Conservation (phyloP, 345 rosid genomes). For the Hibiscus tridactylites region DNA sequence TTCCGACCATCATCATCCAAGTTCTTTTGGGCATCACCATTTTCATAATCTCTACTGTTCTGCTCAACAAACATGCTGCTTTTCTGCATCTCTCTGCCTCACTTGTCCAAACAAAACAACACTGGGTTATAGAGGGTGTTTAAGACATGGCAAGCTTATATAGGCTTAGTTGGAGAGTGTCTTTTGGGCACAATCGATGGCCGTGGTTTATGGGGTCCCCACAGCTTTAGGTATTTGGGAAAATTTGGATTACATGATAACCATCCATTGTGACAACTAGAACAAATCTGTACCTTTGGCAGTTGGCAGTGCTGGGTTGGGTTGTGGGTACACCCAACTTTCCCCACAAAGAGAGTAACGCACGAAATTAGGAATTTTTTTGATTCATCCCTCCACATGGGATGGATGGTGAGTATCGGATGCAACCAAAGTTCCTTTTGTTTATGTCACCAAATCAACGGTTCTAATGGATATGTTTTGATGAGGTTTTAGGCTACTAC, state of each 20-base stretch:
- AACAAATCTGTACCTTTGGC: not conserved
- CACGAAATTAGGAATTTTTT: not conserved
- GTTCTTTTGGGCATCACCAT: conserved; percentile 28
- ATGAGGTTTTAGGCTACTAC: not conserved
- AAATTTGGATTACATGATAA: not conserved
- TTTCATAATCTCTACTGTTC: conserved; percentile 23
- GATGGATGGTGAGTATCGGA: conserved; percentile 3
- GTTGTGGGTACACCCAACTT: not conserved
- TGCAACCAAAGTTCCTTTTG: not conserved
- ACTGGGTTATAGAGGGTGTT: too few relatives aligned
- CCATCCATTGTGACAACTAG: conserved; percentile 5
- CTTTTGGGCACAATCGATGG: conserved; percentile 3
- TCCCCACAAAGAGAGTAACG: not conserved
- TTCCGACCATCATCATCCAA: conserved; percentile 66
- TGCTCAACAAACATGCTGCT: conserved; percentile 34
- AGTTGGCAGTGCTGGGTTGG: not conserved
- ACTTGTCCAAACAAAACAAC: not conserved
- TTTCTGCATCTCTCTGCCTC: conserved; percentile 16
- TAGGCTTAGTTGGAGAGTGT: conserved; percentile 2
- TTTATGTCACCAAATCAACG: not conserved
- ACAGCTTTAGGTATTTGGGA: not conserved
- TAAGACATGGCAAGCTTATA: not conserved
- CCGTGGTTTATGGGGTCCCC: not conserved
- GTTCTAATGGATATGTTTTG: not conserved
- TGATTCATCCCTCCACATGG: not conserved